Evolutionary conservation across 2,329 filamentous ascomycete species (phyloP).

Genomic region (Cercospora janseana): DNA sequence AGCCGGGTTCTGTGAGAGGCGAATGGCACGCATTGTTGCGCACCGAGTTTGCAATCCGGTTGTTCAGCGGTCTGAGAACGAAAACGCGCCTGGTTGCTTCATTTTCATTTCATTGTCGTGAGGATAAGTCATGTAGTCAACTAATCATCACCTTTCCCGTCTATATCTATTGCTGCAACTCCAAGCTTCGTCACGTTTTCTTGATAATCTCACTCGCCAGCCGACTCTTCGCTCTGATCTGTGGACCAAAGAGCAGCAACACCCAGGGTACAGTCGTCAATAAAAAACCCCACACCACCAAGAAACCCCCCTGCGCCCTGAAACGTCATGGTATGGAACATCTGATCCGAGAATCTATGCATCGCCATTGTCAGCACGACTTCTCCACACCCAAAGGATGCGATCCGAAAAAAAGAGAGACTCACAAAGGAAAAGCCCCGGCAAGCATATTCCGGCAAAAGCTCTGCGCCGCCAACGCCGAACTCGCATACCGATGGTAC

Average conservation of each 20-base stretch:
- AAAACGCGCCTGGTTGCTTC: too few relatives aligned
- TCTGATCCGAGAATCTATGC: constrained; percentile 58
- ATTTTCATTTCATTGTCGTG: too few relatives aligned
- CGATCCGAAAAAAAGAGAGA: constrained; percentile 1
- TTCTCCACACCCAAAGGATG: neutral
- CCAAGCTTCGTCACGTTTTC: neutral
- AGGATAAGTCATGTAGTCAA: constrained; percentile 1
- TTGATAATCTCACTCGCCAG: constrained; percentile 57
- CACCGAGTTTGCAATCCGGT: too few relatives aligned
- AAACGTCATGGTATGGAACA: constrained; percentile 72
- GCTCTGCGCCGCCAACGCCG: constrained; percentile 79
- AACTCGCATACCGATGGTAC: constrained; percentile 81
- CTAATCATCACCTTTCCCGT: neutral
- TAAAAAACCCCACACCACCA: constrained; percentile 64
- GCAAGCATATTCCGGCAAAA: constrained; percentile 83
- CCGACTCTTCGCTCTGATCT: constrained; percentile 71
- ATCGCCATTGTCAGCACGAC: neutral
- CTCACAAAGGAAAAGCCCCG: constrained; percentile 69
- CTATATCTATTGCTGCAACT: neutral
- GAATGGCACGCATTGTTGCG: too few relatives aligned
- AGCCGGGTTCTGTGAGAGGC: too few relatives aligned
- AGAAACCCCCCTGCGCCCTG: constrained; percentile 70
- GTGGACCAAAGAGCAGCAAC: constrained; percentile 72
- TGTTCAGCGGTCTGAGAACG: too few relatives aligned
- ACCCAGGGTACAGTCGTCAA: constrained; percentile 86